Evolutionary conservation across 495 filamentous ascomycete genomes (phyloP).

Genomic region (Trypethelium eluteriae): DNA sequence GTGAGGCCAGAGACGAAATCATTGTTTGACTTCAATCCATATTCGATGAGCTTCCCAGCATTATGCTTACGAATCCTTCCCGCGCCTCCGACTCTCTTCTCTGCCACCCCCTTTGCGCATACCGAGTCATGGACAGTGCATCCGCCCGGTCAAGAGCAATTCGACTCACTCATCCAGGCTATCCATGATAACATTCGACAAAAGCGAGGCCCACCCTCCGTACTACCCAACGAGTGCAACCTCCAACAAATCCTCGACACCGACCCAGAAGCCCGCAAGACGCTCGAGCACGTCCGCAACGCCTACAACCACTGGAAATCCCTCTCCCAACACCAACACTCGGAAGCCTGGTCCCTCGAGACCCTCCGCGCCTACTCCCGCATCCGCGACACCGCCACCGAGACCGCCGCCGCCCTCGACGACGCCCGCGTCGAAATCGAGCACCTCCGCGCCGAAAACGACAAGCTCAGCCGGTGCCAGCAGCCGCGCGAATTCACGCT

Average conservation of each 20-base stretch:
- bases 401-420: constrained; percentile 53
- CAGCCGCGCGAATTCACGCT: constrained; percentile 65
- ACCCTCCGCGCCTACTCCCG: constrained; percentile 61
- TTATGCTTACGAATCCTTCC: constrained; percentile 73
- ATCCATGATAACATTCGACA: constrained; percentile 43
- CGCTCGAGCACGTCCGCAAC: constrained; percentile 58
- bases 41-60: constrained; percentile 70
- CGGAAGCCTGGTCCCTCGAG: constrained; percentile 70
- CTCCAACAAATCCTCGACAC: constrained; percentile 18
- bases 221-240: constrained; percentile 12
- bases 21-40: constrained; percentile 73
- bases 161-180: constrained; percentile 57
- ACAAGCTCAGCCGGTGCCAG: constrained; percentile 58
- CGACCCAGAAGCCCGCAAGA: constrained; percentile 44
- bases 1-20: constrained; percentile 10
- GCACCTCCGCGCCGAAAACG: constrained; percentile 62
- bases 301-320: constrained; percentile 64
- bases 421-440: constrained; percentile 60
- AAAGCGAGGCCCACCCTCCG: constrained; percentile 46
- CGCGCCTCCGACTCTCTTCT: constrained; percentile 66
- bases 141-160: constrained; percentile 61
- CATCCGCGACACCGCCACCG: constrained; percentile 59
- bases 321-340: constrained; percentile 48
- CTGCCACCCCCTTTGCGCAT: constrained; percentile 58
- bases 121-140: constrained; percentile 65